Evolutionary conservation across 805 yeast species (phyloP).

Genomic region (Starmerella apis): DNA sequence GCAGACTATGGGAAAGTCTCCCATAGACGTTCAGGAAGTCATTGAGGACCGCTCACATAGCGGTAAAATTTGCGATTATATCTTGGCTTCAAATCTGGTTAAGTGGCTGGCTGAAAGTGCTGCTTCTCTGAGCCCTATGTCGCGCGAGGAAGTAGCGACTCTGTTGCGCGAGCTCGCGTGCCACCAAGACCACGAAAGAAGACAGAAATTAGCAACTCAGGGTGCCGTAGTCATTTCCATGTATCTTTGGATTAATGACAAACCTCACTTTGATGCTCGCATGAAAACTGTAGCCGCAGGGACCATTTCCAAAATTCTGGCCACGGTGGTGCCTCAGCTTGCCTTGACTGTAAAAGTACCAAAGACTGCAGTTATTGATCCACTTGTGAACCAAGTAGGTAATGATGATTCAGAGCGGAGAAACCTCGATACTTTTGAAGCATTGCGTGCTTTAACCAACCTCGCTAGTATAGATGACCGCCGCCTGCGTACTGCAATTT

Average conservation of each 20-base stretch:
- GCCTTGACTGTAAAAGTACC: conserved; percentile 31
- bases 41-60: conserved; percentile 7
- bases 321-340: conserved; percentile 31
- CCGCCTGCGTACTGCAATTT: conserved; percentile 34
- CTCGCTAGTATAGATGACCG: conserved; percentile 42
- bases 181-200: conserved; percentile 23
- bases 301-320: conserved; percentile 32
- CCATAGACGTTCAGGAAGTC: conserved; percentile 7
- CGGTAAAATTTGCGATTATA: conserved; percentile 13
- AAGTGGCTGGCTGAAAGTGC: conserved; percentile 22
- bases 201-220: conserved; percentile 29
- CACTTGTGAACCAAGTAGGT: conserved; percentile 28
- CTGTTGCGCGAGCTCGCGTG: conserved; percentile 30
- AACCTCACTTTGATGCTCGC: conserved; percentile 21
- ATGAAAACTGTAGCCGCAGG: conserved; percentile 19
- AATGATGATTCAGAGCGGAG: conserved; percentile 23
- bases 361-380: conserved; percentile 28
- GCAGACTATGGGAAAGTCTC: conserved; percentile 16
- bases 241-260: conserved; percentile 26
- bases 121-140: conserved; percentile 22
- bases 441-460: conserved; percentile 59
- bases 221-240: conserved; percentile 32
- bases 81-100: conserved; percentile 22
- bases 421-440: conserved; percentile 39
- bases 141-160: conserved; percentile 26